Base-by-base conservation (phyloP, 345 rosid species). In the Bruguiera sexangula region DNA sequence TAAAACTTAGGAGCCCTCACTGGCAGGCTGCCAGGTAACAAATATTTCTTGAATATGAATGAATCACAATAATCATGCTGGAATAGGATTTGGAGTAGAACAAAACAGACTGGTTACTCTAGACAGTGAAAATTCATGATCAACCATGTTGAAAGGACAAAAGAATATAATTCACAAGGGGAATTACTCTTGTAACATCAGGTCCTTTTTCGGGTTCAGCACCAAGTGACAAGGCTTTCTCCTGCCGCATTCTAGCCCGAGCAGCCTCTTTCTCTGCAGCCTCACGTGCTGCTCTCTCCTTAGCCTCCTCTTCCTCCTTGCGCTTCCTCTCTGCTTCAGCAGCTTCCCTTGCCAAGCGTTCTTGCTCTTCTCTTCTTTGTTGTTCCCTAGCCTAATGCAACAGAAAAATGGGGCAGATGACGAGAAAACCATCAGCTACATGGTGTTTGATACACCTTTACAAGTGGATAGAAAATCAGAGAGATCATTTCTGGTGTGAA, bases 121-220 rank as follows among this genome's bases (percentile, higher is more conserved):
- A 43, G 50, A 43, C 19, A 3, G 50, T 43, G 50, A 43, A 13
- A 13, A 43, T 15, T 43, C 19, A 13, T 13, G 50, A 11, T 43
- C 18, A 13, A 13, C 5, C 16, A 43, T 15, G 37, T 8, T 34
- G 37, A 34, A 34, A 34, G 37, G 37, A 34, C 2, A 34, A 43
- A 43, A 11, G 50, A 43, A 43, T 13, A 43, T 11, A 43, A 11
- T 43, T 11, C 50, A 43, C 18, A 13, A 13, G 19, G 67, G n/a
- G 66, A 54, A 63, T 82, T 87, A 96, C 99, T 73, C 85, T 88
- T n/a, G 97, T 92, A 66, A 90, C 87, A 80, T 84, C 79, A 64
- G 97, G 86, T 74, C 95, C 99, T 76, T 89, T 90, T 67, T 86
- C 97, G 60, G 98, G 97, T 81, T 96, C 98, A 34, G 78, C 83